Percentiles rank a stretch among this genome's conserved stretches.
phyloP scores from a whole-genome alignment of 1,284 basidiomycete species.

The Cryptococcus maquisensis region DNA sequence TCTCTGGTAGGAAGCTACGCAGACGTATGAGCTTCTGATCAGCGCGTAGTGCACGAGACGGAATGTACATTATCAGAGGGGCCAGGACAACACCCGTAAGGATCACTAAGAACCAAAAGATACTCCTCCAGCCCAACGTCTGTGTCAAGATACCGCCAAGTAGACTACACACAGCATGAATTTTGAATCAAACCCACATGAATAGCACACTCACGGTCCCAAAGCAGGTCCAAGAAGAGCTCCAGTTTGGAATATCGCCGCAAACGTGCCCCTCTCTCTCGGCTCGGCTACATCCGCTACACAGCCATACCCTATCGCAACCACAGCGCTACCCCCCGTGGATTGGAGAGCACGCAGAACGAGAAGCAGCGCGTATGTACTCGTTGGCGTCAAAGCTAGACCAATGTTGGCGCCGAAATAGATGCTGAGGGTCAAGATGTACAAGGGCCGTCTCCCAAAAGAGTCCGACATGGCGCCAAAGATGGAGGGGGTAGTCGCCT shows the following conservation, averaged over 20 bases:
- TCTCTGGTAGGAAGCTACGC: slow-evolving; percentile 31
- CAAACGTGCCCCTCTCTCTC: slow-evolving; percentile 42
- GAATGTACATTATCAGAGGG: slow-evolving; percentile 27
- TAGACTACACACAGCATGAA: slow-evolving; percentile 9
- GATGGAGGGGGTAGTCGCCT: slow-evolving; percentile 45
- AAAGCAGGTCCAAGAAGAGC: slow-evolving; percentile 34
- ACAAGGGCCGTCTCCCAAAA: slow-evolving; percentile 39
- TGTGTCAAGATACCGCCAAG: slow-evolving; percentile 25
- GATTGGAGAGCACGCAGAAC: slow-evolving; percentile 43
- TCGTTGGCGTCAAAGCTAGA: slow-evolving; percentile 40
- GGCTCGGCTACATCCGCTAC: slow-evolving; percentile 45
- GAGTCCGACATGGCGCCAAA: slow-evolving; percentile 41
- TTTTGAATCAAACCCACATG: too few species aligned
- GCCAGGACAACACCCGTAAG: slow-evolving; percentile 25
- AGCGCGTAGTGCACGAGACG: background rate
- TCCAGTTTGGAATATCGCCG: slow-evolving; percentile 35
- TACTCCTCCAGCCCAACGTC: slow-evolving; percentile 39
- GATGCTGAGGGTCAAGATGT: slow-evolving; percentile 40
- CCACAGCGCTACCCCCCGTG: slow-evolving; percentile 44
- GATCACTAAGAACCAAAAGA: slow-evolving; percentile 42
- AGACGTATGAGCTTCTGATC: background rate
- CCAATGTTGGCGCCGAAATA: slow-evolving; percentile 45
- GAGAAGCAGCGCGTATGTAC: slow-evolving; percentile 41
- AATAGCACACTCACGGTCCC: background rate
- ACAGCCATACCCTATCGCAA: slow-evolving; percentile 44